These are phyloP conservation scores for Lunularia cruciata DNA, from an alignment of 225 moss, liverwort and hornwort genomes.

Conservation along the genomic window DNA sequence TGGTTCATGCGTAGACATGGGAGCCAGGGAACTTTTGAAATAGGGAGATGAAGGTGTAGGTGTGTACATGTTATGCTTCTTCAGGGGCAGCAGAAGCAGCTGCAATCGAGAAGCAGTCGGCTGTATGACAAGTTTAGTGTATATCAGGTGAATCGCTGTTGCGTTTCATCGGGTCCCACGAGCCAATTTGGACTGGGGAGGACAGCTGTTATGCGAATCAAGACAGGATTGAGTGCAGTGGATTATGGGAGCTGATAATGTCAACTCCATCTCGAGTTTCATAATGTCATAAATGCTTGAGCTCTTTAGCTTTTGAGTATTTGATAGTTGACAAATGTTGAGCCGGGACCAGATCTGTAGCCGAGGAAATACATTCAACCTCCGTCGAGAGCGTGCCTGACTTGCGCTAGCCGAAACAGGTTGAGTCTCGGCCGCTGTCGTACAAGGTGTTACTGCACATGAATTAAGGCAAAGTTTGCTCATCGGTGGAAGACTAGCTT, in stretches of 20 bases:
- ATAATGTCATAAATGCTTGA: not conserved
- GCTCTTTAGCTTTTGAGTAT: constrained; percentile 7
- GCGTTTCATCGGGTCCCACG: not conserved
- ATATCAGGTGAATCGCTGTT: not conserved
- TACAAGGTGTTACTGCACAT: too few species aligned
- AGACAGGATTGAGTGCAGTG: not conserved
- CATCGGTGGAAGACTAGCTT: too few species aligned
- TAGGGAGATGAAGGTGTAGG: not conserved
- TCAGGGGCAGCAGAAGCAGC: too few species aligned
- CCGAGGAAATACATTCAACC: not conserved
- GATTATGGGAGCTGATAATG: not conserved
- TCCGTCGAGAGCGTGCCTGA: not conserved
- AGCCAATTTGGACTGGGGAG: not conserved
- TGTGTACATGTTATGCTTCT: too few species aligned
- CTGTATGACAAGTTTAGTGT: not conserved
- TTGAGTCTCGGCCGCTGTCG: too few species aligned
- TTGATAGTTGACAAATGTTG: not conserved
- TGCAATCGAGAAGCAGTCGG: not conserved
- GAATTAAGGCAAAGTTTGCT: too few species aligned
- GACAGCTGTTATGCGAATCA: not conserved
- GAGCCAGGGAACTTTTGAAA: too few species aligned
- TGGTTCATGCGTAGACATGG: constrained; percentile 11
- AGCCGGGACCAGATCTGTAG: not conserved
- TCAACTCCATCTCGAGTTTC: not conserved
- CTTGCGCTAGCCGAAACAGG: not conserved